These are phyloP conservation scores for Venturia carpophila DNA, from an alignment of 2,329 filamentous ascomycete species.

Conservation along the genomic window DNA sequence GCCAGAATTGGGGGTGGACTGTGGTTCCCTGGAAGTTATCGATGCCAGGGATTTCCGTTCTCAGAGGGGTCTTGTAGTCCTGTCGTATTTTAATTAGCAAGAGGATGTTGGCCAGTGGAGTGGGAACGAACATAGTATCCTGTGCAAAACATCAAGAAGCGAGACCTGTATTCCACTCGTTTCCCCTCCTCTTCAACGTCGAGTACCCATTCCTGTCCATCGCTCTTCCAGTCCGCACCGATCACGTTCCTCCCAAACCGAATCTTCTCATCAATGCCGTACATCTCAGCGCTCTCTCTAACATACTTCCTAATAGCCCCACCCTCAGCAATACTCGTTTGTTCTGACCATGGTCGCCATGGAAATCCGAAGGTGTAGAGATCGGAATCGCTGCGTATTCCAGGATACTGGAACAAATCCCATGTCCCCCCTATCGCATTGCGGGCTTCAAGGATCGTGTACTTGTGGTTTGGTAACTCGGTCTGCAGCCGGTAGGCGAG, in stretches of 20 bases:
- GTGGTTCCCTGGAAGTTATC: slow-evolving; percentile 55
- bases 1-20: slow-evolving; percentile 72
- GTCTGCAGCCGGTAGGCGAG: slow-evolving; percentile 60
- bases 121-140: slow-evolving; percentile 54
- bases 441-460: slow-evolving; percentile 61
- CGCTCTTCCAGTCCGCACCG: slow-evolving; percentile 38
- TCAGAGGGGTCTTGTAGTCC: slow-evolving; percentile 57
- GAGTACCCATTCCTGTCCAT: slow-evolving; percentile 42
- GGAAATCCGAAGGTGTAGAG: slow-evolving; percentile 50
- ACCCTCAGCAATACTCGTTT: slow-evolving; percentile 38
- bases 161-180: slow-evolving; percentile 32
- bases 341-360: slow-evolving; percentile 58
- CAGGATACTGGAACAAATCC: slow-evolving; percentile 70
- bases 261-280: slow-evolving; percentile 41
- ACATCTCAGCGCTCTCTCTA: slow-evolving; percentile 35
- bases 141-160: slow-evolving; percentile 52
- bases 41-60: slow-evolving; percentile 57
- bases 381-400: slow-evolving; percentile 51
- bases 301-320: slow-evolving; percentile 39
- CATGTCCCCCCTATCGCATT: slow-evolving; percentile 65
- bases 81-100: neutral
- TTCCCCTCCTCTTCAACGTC: slow-evolving; percentile 31
- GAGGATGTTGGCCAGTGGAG: neutral
- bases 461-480: slow-evolving; percentile 47
- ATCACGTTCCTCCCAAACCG: slow-evolving; percentile 36